Base-by-base conservation (phyloP, 345 rosid species). In the Lepidium africanum region DNA sequence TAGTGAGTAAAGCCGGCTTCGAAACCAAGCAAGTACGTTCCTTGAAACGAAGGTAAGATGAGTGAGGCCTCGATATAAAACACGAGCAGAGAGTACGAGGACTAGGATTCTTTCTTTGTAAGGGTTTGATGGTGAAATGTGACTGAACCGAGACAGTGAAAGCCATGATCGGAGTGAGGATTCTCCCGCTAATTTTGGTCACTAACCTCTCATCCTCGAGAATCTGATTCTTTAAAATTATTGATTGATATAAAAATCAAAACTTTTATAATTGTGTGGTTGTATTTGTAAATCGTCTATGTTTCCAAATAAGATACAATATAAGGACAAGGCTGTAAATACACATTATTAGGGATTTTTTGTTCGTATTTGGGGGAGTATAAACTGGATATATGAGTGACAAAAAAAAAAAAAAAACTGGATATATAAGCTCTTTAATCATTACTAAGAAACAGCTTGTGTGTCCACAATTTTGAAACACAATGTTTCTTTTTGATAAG, bases 101-200 rank as follows among this genome's bases (percentile, higher is more conserved):
- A 39, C 5, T 30, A 45, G 16, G 43, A 59, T 27, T 74, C 35
- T 74, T 33, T 53, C 64, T 52, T 37, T 45, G 63, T 0, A 62
- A 45, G 0, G 64, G 33, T 62, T 15, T 62, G 60, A 48, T 39
- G 37, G 50, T 3, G 35, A 68, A 75, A 62, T 67, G 78, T 33
- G 70, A 62, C 52, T 75, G 78, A 46, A 58, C 59, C 5, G 78
- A 75, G 69, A 75, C 47, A 62, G 74, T 23, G 40, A 62, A 68
- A 75, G 78, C 32, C 78, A 75, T 75, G 78, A 68, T 75, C 67
- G 42, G 54, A 68, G 58, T 1, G 50, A 59, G 50, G 39, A 74
- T 54, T 75, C 74, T 53, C 74, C 78, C 74, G 65, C 73, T 67
- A 52, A 17, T 39, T 58, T 59, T 51, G 67, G 37, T 49, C 59